Conservation (phyloP, 2,329 filamentous ascomycete genomes). For the Aspergillus sp. region DNA sequence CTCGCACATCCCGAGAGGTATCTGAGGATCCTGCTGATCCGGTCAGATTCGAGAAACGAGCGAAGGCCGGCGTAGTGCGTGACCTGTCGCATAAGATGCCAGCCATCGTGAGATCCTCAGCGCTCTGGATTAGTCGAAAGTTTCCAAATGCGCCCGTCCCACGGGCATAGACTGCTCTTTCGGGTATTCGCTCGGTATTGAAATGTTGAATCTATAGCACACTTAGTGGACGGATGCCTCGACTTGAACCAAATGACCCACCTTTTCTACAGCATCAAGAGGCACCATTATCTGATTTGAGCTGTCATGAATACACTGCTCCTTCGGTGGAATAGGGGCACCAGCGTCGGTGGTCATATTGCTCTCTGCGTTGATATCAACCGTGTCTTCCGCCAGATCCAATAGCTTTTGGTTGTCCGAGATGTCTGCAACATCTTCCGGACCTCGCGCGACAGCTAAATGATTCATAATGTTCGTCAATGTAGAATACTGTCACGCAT, state of each 20-base stretch:
- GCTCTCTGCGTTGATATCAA: not conserved
- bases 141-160: not conserved
- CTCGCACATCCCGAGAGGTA: constrained; percentile 47
- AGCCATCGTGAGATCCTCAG: not conserved
- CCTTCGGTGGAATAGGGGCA: not conserved
- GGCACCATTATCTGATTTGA: not conserved
- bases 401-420: not conserved
- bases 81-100: not conserved
- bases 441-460: not conserved
- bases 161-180: not conserved
- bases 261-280: not conserved
- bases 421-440: not conserved
- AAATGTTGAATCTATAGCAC: not conserved
- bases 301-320: fast-evolving
- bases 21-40: constrained; percentile 45
- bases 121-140: not conserved
- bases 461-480: not conserved
- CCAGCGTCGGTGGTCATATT: not conserved
- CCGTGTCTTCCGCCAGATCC: not conserved
- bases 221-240: too few species aligned
- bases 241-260: not conserved
- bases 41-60: constrained; percentile 49
- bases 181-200: not conserved
- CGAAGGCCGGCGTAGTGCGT: constrained; percentile 43
- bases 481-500: fast-evolving